These are phyloP conservation scores for Citrus medica DNA, from an alignment of 345 rosid species.

Conservation along the genomic window DNA sequence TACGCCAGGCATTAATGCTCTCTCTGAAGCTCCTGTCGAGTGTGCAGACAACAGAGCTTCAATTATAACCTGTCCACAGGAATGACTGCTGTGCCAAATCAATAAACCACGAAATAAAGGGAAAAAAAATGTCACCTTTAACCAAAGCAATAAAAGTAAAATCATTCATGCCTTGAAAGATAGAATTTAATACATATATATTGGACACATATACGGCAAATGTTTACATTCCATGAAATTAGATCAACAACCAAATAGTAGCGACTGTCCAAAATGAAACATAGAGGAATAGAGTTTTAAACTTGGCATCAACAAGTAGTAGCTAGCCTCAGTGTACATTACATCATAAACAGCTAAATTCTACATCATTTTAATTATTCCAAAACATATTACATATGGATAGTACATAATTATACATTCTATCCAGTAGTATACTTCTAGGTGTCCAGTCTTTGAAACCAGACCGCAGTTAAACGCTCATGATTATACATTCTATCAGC, in stretches of 20 bases:
- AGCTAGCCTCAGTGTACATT: neutral
- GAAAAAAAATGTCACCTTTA: neutral
- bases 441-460: no score
- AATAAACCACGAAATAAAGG: neutral
- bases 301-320: neutral
- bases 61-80: neutral
- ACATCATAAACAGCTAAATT: neutral
- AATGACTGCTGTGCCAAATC: neutral
- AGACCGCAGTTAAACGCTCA: neutral
- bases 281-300: no score
- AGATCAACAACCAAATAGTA: neutral
- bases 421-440: no score
- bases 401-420: neutral
- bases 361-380: neutral
- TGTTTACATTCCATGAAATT: neutral
- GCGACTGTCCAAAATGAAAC: neutral
- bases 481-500: neutral
- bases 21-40: neutral
- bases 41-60: conserved; percentile 3
- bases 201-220: no score
- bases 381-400: neutral
- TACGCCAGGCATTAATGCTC: conserved; percentile 24
- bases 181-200: neutral
- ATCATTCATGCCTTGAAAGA: neutral
- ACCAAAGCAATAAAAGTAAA: neutral